phyloP scores from a whole-genome alignment of 129 eudicot species.

The Flaveria bidentis region DNA sequence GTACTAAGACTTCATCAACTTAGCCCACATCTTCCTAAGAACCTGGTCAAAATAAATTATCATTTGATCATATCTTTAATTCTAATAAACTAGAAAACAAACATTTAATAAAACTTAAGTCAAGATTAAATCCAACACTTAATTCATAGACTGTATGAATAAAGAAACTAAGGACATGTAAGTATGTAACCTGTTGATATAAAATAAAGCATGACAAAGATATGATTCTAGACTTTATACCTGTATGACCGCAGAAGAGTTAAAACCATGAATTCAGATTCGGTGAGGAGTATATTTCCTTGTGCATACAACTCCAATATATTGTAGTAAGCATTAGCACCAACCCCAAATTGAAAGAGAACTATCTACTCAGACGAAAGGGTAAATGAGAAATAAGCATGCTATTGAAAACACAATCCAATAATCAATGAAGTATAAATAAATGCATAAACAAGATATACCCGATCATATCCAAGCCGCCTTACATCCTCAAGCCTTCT shows the following conservation, averaged over 20 bases:
- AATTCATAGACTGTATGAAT: not conserved
- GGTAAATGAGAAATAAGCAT: constrained; percentile 12
- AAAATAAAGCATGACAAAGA: constrained; percentile 12
- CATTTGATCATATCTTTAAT: no score
- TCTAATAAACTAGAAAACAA: no score
- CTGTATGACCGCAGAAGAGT: constrained; percentile 98
- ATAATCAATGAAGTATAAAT: not conserved
- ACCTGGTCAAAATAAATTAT: no score
- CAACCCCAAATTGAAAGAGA: constrained; percentile 88
- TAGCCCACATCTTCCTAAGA: no score
- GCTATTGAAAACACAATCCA: not conserved
- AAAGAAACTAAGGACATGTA: constrained; percentile 3
- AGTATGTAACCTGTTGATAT: not conserved
- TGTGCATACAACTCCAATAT: constrained; percentile 92
- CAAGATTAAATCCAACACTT: no score
- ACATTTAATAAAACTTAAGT: no score
- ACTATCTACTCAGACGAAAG: constrained; percentile 53
- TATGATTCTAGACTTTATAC: constrained; percentile 33
- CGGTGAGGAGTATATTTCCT: constrained; percentile 82
- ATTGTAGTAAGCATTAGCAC: constrained; percentile 81
- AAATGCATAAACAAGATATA: constrained; percentile 26
- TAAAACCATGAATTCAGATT: constrained; percentile 81
- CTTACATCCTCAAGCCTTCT: constrained; percentile 96
- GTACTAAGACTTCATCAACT: no score
- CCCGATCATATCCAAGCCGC: constrained; percentile 98